Evolutionary conservation across 1,284 basidiomycete genomes (phyloP), one percentile per base, ranked within the genome.

Genomic region (Hemileia vastatrix): DNA sequence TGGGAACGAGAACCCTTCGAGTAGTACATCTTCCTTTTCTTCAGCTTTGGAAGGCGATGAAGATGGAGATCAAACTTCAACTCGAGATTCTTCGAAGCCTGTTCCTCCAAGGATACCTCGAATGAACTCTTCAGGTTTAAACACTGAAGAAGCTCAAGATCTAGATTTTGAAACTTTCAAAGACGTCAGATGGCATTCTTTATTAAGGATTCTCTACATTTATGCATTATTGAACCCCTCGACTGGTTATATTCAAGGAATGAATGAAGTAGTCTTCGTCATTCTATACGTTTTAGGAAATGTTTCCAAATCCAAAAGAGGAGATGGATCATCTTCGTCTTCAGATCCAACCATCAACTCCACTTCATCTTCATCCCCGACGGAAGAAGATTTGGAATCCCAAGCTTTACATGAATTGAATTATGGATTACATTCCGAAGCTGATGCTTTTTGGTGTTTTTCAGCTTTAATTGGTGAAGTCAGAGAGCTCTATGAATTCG

Each of bases 391-490:
- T 11, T 40, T 40, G 15, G 36, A 40, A 40, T 40, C 36, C 36
- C 8, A 40, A 40, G 36, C 9, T 40, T 40, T 40, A 40, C 9
- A 15, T 11, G 36, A 40, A 40, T 15, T 15, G 9, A 32, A 24
- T 24, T 24, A 18, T 18, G n/a, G 11, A 13, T 24, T 24, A n/a
- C 52, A 64, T 49, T 31, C 33, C 15, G 73, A 75, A 50, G 73
- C 73, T 1, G 73, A 75, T 48, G 71, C 72, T 1, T 74, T 75
- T 63, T 75, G 73, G 73, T 73, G 71, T 64, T 75, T 74, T 48
- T 73, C 72, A 1, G 57, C 66, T 8, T 48, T 75, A 40, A 63
- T 74, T 31, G 73, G 70, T 40, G 68, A 71, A 36, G 64, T 74
- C 54, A 65, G 71, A n/a, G 72, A 74, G 33, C 59, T 74, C 13